Evolutionary conservation across 768 basidiomycete genomes (phyloP), one percentile per base, ranked within the genome.

Genomic region (Pleurotus pulmonarius): DNA sequence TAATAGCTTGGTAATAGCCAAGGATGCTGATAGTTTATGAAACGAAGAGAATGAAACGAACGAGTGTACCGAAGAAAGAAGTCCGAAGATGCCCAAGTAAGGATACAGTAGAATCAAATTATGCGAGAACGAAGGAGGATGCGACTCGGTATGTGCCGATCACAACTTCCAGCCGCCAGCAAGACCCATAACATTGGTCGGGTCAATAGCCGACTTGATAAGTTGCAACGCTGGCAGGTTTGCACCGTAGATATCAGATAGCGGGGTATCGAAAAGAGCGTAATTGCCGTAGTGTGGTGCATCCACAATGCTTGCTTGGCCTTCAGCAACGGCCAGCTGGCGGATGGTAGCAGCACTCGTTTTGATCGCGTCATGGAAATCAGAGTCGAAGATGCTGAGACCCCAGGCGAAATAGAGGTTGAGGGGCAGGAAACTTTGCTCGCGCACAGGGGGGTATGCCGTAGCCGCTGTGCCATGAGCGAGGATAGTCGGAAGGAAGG

Each of bases 131-230:
- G 29, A 11, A 34, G 0, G 29, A 34, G 9, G 29, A 11, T 11
- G 29, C 29, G 29, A 34, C 8, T 11, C 9, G 29, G 29, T 9
- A 0, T 8, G 8, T 34, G 29, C 29, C 8, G 29, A 34, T 34
- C 2, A 44, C 45, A 83, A 68, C 67, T 85, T 87, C 66, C 78
- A 87, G 5, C 86, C 87, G 4, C 86, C 86, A n/a, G 86, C 75
- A 15, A 86, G 76, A 13, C 75, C 78, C 85, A 89, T 88, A 40
- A 87, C 74, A 61, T 82, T 75, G 7, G 69, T 49, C 0, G 86
- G 86, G 65, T 89, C 87, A 52, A 82, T 72, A 18, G 47, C 54
- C 56, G 58, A 62, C 62, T 80, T 82, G 13, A 86, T 65, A 9
- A 52, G 58, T 54, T 64, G 58, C 57, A 87, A 61, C 49, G 47